Conservation (phyloP, 768 basidiomycete species). For the Tulasnella sp. region DNA sequence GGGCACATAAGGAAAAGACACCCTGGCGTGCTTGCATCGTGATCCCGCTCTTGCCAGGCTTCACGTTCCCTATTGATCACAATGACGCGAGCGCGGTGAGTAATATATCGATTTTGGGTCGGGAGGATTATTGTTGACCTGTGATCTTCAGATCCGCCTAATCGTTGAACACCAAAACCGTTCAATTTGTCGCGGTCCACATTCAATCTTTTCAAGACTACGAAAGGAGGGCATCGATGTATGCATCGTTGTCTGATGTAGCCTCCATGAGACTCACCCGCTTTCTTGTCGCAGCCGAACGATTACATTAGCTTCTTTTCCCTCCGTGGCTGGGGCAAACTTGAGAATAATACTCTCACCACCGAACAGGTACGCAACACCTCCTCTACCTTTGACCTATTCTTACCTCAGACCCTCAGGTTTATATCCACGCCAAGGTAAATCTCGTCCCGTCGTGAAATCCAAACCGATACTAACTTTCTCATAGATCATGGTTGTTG, state of each 20-base stretch:
- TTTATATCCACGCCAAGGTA: slow-evolving; percentile 87
- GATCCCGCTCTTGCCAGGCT: slow-evolving; percentile 89
- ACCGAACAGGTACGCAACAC: slow-evolving; percentile 68
- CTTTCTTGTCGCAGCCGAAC: slow-evolving; percentile 67
- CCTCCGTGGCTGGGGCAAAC: slow-evolving; percentile 88
- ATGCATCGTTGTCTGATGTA: slow-evolving; percentile 33
- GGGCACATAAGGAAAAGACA: slow-evolving; percentile 73
- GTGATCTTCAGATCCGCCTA: slow-evolving; percentile 48
- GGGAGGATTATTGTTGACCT: neutral
- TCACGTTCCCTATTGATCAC: slow-evolving; percentile 88
- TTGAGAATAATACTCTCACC: slow-evolving; percentile 74
- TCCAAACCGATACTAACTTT: neutral
- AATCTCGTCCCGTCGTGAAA: neutral
- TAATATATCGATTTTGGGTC: slow-evolving; percentile 26
- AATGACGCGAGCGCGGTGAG: slow-evolving; percentile 86
- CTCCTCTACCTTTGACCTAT: neutral
- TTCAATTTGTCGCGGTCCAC: slow-evolving; percentile 79
- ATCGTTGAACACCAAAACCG: slow-evolving; percentile 94
- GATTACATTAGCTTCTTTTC: slow-evolving; percentile 90
- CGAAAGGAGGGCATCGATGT: slow-evolving; percentile 87
- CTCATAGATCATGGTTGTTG: slow-evolving; percentile 63
- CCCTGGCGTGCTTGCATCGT: slow-evolving; percentile 92
- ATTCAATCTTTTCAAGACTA: slow-evolving; percentile 85
- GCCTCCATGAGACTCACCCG: slow-evolving; percentile 7
- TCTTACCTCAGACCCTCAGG: slow-evolving; percentile 39